phyloP scores from a whole-genome alignment of 164 flowering plant species.

The Tetracentron sinense region DNA sequence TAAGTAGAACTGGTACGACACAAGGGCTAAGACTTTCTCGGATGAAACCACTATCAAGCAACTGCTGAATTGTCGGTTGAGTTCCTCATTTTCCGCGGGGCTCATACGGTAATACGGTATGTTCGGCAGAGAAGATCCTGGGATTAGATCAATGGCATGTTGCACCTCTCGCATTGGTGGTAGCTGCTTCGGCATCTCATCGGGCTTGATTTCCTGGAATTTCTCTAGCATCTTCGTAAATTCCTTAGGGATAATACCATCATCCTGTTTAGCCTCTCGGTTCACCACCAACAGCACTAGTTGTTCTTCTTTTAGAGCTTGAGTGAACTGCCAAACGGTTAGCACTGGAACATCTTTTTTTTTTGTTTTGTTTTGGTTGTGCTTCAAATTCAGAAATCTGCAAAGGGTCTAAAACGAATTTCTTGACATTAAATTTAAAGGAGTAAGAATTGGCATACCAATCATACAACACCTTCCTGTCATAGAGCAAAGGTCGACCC shows the following conservation, averaged over 20 bases:
- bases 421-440: neutral
- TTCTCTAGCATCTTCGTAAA: neutral
- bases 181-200: neutral
- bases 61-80: neutral
- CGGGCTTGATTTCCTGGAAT: neutral
- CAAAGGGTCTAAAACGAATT: neutral
- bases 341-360: neutral
- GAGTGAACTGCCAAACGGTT: neutral
- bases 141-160: neutral
- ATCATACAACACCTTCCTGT: neutral
- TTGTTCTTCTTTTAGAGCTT: neutral
- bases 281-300: neutral
- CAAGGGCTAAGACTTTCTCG: neutral
- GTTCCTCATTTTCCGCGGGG: neutral
- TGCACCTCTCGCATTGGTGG: neutral
- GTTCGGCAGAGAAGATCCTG: neutral
- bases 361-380: too few relatives aligned
- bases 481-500: conserved; percentile 16
- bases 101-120: neutral
- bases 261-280: neutral
- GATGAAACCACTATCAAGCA: neutral
- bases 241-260: neutral
- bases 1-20: neutral
- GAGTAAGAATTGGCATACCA: conserved; percentile 4
- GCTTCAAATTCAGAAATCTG: neutral